Percentiles rank a stretch among this genome's conserved stretches.
phyloP scores from a whole-genome alignment of 129 eudicot genomes.

The Helichrysum umbraculigerum region DNA sequence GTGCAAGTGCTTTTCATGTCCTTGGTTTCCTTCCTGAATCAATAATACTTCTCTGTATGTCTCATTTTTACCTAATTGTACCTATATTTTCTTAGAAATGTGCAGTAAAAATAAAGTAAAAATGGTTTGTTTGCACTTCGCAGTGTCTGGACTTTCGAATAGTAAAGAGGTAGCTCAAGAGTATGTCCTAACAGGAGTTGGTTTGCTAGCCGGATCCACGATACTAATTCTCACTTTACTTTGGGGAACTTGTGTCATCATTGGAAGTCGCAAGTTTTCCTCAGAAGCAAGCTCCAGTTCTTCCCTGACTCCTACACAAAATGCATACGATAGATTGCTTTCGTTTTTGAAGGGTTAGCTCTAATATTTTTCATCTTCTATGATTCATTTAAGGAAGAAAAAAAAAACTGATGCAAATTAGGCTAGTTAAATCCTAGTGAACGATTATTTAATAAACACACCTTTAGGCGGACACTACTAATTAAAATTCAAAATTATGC shows the following conservation, averaged over 20 bases:
- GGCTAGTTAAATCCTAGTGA: background rate
- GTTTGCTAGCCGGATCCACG: conserved; percentile 74
- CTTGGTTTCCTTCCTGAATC: conserved; percentile 78
- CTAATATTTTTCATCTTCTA: conserved; percentile 3
- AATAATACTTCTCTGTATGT: conserved; percentile 66
- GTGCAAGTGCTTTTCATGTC: conserved; percentile 78
- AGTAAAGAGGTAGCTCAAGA: conserved; percentile 57
- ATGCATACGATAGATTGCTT: conserved; percentile 26
- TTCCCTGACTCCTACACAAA: conserved; percentile 7
- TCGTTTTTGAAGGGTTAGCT: conserved; percentile 42
- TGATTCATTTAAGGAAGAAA: background rate
- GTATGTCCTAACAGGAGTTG: conserved; percentile 67
- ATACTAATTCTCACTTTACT: conserved; percentile 63
- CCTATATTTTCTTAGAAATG: background rate
- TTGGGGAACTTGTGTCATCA: conserved; percentile 80
- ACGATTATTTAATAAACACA: background rate
- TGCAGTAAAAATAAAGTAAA: too few relatives aligned
- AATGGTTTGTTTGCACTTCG: conserved; percentile 14
- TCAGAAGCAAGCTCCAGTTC: conserved; percentile 11
- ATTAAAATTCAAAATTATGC: too few relatives aligned
- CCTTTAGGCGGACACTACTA: background rate
- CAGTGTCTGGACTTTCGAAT: conserved; percentile 65
- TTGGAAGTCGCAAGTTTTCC: conserved; percentile 43
- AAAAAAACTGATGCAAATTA: too few relatives aligned
- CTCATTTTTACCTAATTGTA: background rate